phyloP scores from a whole-genome alignment of 768 basidiomycete species.

The Naganishia friedmannii region DNA sequence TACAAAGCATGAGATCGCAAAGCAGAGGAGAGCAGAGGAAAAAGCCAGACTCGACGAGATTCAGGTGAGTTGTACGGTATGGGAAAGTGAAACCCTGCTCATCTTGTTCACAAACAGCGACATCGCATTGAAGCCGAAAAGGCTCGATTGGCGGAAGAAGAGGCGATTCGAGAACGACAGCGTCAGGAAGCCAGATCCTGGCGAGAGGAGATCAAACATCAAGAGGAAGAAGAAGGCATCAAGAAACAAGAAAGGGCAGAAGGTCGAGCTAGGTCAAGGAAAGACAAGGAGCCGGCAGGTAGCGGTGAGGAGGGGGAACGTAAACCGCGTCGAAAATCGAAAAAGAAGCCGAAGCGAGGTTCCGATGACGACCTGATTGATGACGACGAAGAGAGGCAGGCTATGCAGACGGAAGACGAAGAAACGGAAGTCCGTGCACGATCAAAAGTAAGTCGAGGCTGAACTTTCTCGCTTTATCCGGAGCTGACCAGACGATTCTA shows the following conservation, averaged over 20 bases:
- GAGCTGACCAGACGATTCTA: constrained; percentile 24
- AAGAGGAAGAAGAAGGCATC: constrained; percentile 29
- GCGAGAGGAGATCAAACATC: constrained; percentile 63
- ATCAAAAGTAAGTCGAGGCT: constrained; percentile 27
- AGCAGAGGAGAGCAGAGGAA: constrained; percentile 66
- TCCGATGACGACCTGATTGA: constrained; percentile 60
- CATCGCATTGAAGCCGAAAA: constrained; percentile 45
- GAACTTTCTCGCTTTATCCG: background rate
- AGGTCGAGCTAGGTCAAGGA: constrained; percentile 26
- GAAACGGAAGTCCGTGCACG: constrained; percentile 18
- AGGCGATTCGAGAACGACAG: constrained; percentile 42
- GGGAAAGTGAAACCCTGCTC: background rate
- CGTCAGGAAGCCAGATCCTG: constrained; percentile 54
- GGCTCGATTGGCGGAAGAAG: constrained; percentile 61
- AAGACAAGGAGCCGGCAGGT: constrained; percentile 26
- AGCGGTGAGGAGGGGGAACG: constrained; percentile 35
- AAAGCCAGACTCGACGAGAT: constrained; percentile 62
- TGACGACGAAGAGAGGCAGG: constrained; percentile 49
- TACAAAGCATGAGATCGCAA: constrained; percentile 27
- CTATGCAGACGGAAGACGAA: constrained; percentile 30
- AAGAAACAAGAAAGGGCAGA: constrained; percentile 24
- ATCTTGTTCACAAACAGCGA: constrained; percentile 35
- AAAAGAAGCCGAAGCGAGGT: constrained; percentile 35
- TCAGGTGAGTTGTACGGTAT: constrained; percentile 6
- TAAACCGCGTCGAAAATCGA: constrained; percentile 34